Percentiles rank a stretch among this genome's conserved stretches.
These are phyloP conservation scores for Ogataea parapolymorpha DNA, from an alignment of 805 yeast species.

Conservation along the genomic window DNA sequence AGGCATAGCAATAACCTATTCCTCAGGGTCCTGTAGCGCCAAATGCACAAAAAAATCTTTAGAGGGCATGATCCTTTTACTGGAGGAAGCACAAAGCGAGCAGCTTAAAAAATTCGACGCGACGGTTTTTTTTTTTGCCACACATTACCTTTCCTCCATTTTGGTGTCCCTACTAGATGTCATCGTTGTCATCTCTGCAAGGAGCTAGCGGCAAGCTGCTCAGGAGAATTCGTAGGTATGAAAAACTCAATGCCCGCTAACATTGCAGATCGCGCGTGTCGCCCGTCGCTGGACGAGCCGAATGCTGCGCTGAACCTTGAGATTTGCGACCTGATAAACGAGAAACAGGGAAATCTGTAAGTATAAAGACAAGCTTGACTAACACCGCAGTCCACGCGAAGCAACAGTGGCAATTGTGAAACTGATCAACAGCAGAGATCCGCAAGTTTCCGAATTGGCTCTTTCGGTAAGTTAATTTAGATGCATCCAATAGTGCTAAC, in stretches of 20 bases:
- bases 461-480: conserved; percentile 31
- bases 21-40: too few relatives aligned
- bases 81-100: too few relatives aligned
- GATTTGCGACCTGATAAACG: conserved; percentile 89
- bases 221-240: conserved; percentile 35
- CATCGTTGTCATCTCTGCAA: conserved; percentile 31
- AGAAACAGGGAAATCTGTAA: conserved; percentile 75
- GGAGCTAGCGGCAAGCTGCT: conserved; percentile 37
- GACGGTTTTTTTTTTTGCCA: conserved; percentile 10
- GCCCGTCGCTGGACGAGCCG: conserved; percentile 79
- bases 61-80: too few relatives aligned
- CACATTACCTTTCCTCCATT: conserved; percentile 7
- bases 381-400: conserved; percentile 60
- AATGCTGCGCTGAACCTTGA: conserved; percentile 85
- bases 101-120: conserved; percentile 2
- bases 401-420: conserved; percentile 86
- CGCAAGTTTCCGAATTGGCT: conserved; percentile 82
- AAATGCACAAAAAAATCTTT: too few relatives aligned
- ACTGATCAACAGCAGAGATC: conserved; percentile 75
- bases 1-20: too few relatives aligned
- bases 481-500: conserved; percentile 1
- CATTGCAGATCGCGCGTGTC: conserved; percentile 71
- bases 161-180: conserved; percentile 18
- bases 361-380: conserved; percentile 13
- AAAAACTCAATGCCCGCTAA: neutral